phyloP scores from a whole-genome alignment of 176 grass and related monocot species.

The Thinopyrum elongatum region DNA sequence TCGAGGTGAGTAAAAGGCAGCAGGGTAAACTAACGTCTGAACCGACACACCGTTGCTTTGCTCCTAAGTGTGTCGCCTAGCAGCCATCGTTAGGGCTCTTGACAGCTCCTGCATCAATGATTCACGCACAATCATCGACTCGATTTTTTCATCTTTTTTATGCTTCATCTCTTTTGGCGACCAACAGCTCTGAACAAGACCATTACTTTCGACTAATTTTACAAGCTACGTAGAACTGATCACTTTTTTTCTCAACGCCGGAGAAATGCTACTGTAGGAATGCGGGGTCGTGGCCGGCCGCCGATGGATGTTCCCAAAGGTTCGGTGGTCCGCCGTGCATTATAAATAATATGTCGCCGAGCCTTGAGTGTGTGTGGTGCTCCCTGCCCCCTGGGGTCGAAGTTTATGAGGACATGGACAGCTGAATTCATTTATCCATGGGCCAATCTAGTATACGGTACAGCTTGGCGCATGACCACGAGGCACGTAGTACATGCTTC shows the following conservation, averaged over 20 bases:
- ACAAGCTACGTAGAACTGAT: background rate
- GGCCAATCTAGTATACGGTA: background rate
- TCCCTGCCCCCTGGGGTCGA: background rate
- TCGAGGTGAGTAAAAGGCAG: background rate
- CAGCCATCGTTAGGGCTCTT: background rate
- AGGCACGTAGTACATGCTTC: background rate
- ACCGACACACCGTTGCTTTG: slow-evolving; percentile 42
- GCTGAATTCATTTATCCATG: background rate
- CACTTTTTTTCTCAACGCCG: background rate
- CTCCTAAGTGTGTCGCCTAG: slow-evolving; percentile 38
- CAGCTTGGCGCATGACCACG: background rate
- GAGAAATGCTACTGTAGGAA: background rate
- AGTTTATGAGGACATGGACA: background rate
- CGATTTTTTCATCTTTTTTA: background rate
- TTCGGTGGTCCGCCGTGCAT: slow-evolving; percentile 17
- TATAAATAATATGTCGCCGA: too few species aligned
- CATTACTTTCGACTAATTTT: background rate
- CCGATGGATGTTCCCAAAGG: background rate
- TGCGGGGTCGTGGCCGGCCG: background rate
- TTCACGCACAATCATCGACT: slow-evolving; percentile 13
- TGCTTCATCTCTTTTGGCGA: background rate
- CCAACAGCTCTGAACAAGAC: background rate
- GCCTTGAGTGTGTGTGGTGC: too few species aligned
- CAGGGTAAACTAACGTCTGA: slow-evolving; percentile 2
- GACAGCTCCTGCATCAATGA: slow-evolving; percentile 15